Conservation (phyloP, 805 yeast species). For the Cyberlindnera bimundalis region DNA sequence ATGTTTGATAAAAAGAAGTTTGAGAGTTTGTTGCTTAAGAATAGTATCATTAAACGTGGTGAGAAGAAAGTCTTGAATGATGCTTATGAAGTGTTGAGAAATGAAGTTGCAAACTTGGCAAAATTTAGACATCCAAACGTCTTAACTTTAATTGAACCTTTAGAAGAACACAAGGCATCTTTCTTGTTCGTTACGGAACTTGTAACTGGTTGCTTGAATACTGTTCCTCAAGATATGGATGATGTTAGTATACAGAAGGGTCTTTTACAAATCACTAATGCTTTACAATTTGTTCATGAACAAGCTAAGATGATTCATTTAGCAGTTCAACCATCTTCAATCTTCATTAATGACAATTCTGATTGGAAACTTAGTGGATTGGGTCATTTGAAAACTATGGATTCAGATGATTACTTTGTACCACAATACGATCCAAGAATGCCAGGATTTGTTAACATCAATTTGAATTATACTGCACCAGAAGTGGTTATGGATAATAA, state of each 20-base stretch:
- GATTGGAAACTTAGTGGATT: constrained; percentile 94
- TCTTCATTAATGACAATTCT: constrained; percentile 75
- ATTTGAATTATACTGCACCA: constrained; percentile 79
- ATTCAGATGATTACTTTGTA: constrained; percentile 55
- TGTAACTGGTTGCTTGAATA: constrained; percentile 52
- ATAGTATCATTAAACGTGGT: constrained; percentile 47
- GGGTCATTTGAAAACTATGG: constrained; percentile 47
- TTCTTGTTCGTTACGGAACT: constrained; percentile 84
- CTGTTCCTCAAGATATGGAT: constrained; percentile 50
- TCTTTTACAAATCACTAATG: constrained; percentile 70
- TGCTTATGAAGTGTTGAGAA: constrained; percentile 64
- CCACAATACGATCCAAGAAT: constrained; percentile 74
- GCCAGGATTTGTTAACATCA: constrained; percentile 67
- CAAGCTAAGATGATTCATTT: constrained; percentile 72
- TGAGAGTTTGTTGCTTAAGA: constrained; percentile 49
- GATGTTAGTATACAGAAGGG: constrained; percentile 80
- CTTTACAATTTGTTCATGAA: constrained; percentile 77
- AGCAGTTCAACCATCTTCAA: constrained; percentile 72
- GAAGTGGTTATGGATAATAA: constrained; percentile 68
- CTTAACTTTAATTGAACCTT: constrained; percentile 77
- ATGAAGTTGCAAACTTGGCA: constrained; percentile 68
- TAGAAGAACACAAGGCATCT: constrained; percentile 80
- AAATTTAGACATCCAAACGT: constrained; percentile 88
- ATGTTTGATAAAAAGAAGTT: constrained; percentile 79
- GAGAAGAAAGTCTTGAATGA: constrained; percentile 48